A percentile compares a stretch with the other conserved stretches of the same genome.
Conservation (phyloP, 140 eudicot species). For the Oenanthe javanica region DNA sequence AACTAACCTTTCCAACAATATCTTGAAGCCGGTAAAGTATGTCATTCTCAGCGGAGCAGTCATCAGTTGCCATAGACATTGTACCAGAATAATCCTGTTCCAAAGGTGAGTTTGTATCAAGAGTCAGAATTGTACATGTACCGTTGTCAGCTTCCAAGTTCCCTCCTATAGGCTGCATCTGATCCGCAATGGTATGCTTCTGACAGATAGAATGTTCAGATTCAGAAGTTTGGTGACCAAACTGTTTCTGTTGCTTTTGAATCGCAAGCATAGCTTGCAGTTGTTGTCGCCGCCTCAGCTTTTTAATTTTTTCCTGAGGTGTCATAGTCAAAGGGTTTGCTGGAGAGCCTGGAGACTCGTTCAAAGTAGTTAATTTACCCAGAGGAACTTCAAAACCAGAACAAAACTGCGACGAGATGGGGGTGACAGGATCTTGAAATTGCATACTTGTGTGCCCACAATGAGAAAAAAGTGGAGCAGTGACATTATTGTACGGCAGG, state of each 20-base stretch:
- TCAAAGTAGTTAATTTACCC: slow-evolving; percentile 13
- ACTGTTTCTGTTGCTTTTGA: slow-evolving; percentile 64
- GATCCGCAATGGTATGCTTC: slow-evolving; percentile 15
- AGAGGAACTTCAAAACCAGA: slow-evolving; percentile 26
- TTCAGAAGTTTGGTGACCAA: slow-evolving; percentile 30
- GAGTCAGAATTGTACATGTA: slow-evolving; percentile 18
- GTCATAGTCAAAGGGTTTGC: slow-evolving; percentile 43
- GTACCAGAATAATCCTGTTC: slow-evolving; percentile 33
- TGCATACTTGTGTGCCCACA: slow-evolving; percentile 18
- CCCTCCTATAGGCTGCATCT: slow-evolving; percentile 25
- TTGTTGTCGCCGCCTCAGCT: slow-evolving; percentile 67
- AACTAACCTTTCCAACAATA: slow-evolving; percentile 42
- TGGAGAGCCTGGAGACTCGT: slow-evolving; percentile 11
- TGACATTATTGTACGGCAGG: slow-evolving; percentile 24
- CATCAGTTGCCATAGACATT: slow-evolving; percentile 21
- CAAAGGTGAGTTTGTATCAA: slow-evolving; percentile 31
- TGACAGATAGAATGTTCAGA: slow-evolving; percentile 16
- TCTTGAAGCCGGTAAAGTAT: slow-evolving; percentile 52
- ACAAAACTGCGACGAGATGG: slow-evolving; percentile 23
- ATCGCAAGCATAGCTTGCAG: slow-evolving; percentile 75
- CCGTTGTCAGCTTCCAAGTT: slow-evolving; percentile 24
- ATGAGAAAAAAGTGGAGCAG: slow-evolving; percentile 23
- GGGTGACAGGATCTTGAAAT: slow-evolving; percentile 22
- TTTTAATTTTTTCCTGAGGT: slow-evolving; percentile 78
- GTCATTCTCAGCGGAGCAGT: slow-evolving; percentile 39